These are phyloP conservation scores for Gossypium turneri DNA, from an alignment of 345 rosid genomes.

Conservation along the genomic window DNA sequence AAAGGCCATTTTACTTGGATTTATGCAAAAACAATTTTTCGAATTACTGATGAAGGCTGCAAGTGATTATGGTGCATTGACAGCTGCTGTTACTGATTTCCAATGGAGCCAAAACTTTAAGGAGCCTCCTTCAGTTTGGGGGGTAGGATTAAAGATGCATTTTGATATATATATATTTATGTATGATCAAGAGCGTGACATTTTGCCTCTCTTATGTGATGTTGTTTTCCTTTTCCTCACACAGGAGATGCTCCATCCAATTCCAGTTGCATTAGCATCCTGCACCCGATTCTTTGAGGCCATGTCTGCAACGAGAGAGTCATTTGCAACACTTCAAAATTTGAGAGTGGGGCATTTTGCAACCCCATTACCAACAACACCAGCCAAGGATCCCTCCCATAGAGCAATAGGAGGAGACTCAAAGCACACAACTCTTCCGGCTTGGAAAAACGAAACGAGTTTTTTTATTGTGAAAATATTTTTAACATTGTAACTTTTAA, in stretches of 20 bases:
- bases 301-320: conserved; percentile 99
- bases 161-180: neutral
- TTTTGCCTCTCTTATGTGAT: neutral
- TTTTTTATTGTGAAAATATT: neutral
- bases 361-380: conserved; percentile 31
- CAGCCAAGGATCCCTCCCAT: conserved; percentile 41
- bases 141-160: conserved; percentile 47
- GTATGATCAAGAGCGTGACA: neutral
- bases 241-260: conserved; percentile 98
- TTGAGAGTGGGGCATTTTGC: conserved; percentile 69
- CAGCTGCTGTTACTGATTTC: conserved; percentile 87
- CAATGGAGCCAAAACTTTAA: conserved; percentile 98
- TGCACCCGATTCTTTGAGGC: conserved; percentile 97
- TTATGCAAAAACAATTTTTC: conserved; percentile 86
- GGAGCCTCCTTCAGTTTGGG: conserved; percentile 98
- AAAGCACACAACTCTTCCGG: conserved; percentile 64
- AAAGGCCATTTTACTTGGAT: conserved; percentile 18
- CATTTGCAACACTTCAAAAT: conserved; percentile 82
- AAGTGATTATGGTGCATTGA: conserved; percentile 90
- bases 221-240: neutral
- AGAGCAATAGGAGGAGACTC: conserved; percentile 35
- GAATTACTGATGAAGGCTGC: conserved; percentile 97
- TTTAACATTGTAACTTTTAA: too few species aligned
- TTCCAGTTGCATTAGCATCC: conserved; percentile 97
- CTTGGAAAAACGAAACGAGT: conserved; percentile 62